Base-by-base conservation (phyloP, 306 rosid species). In the Prinsepia uniflora region DNA sequence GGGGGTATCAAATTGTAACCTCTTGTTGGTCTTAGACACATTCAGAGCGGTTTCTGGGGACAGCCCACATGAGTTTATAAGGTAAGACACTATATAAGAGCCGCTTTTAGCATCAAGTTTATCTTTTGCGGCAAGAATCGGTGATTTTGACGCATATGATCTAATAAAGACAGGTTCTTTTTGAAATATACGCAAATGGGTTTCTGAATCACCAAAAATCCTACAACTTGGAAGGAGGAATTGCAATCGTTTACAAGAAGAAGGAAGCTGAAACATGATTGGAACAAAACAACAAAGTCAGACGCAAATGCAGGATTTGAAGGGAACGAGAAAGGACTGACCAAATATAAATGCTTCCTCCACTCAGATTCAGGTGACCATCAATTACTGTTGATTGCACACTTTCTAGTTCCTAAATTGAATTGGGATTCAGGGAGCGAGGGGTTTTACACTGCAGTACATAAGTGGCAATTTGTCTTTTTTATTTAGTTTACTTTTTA, bases 21-120 rank as follows among this genome's bases (percentile, higher is more conserved):
- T 56, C 40, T 56, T 56, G 39, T 36, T 20, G 11, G 17, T 57
- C 41, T 24, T 57, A 8, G 63, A 57, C 10, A 7, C 41, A 57
- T 17, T 22, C 58, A 78, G 3, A 39, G 68, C 81, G 7, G 14
- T 18, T 56, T 70, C 10, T 14, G 42, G 75, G 57, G 72, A 49
- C 20, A 71, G 63, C 48, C 72, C 76, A 65, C 66, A 45, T 20
- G 81, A 55, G 48, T 71, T 55, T 19, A 36, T 45, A 22, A 77
- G 67, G 62, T 45, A 64, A 14, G 67, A 55, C 15, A 62, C 76
- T 18, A 72, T 56, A 50, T 46, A 77, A 18, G 62, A 76, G 18
- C 11, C 20, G 6, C 10, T 20, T 53, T 68, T 9, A 5, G 12
- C 40, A 10, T 7, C 3, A 18, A 8, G 60, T 20, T 1, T 6